These are phyloP conservation scores for Cystobasidium ongulense DNA, from an alignment of 768 basidiomycete genomes.

Conservation along the genomic window DNA sequence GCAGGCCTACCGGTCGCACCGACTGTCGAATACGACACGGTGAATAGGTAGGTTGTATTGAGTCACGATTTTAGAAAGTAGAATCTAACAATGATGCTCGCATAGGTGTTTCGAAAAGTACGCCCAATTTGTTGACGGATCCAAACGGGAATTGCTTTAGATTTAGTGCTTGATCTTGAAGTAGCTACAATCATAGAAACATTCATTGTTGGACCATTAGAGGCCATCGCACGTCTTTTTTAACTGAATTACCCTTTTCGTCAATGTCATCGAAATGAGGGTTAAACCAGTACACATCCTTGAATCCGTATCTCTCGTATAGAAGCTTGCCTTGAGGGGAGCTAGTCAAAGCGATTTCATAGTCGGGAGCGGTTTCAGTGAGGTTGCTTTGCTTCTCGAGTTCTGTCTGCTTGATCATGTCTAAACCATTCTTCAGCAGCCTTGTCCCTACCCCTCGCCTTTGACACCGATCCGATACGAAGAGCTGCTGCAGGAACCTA, in stretches of 20 bases:
- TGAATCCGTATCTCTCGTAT: slow-evolving; percentile 14
- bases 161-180: no score
- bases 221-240: slow-evolving; percentile 9
- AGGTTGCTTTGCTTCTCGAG: background rate
- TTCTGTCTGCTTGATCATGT: background rate
- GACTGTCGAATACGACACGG: slow-evolving; percentile 29
- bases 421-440: background rate
- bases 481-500: slow-evolving; percentile 23
- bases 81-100: background rate
- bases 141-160: background rate
- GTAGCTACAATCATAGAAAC: no score
- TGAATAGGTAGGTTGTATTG: slow-evolving; percentile 25
- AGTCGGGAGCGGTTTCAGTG: background rate
- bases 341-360: slow-evolving; percentile 3
- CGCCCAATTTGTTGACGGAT: slow-evolving; percentile 15
- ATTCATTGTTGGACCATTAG: background rate
- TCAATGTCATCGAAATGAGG: slow-evolving; percentile 4
- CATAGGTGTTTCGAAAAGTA: slow-evolving; percentile 10
- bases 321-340: slow-evolving; percentile 17
- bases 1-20: slow-evolving; percentile 30
- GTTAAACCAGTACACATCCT: slow-evolving; percentile 17
- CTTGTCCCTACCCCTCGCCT: slow-evolving; percentile 1
- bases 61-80: background rate
- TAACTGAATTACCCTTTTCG: background rate
- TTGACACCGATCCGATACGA: background rate